Conservation (phyloP, 331 rosid species). For the Quercus lobata region DNA sequence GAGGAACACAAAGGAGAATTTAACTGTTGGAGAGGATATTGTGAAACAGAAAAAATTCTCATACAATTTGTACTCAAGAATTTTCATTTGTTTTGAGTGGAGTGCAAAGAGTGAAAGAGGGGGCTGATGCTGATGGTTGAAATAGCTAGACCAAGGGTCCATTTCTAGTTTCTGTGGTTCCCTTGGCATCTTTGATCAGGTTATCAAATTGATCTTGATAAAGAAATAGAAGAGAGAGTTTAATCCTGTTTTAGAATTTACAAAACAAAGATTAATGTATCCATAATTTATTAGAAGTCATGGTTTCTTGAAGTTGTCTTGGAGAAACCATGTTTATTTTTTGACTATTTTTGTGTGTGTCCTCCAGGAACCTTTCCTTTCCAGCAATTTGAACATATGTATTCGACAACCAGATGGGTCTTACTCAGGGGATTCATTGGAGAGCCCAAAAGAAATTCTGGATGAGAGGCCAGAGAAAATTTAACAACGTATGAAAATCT, state of each 20-base stretch:
- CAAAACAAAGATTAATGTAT: not conserved
- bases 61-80: not conserved
- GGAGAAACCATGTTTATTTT: not conserved
- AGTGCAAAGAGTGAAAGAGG: not conserved
- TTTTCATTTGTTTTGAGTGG: not conserved
- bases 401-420: constrained; percentile 98
- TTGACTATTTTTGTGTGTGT: constrained; percentile 27
- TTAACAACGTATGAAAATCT: constrained; percentile 32
- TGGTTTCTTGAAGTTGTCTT: not conserved
- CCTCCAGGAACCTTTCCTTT: constrained; percentile 69
- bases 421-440: constrained; percentile 72
- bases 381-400: constrained; percentile 90
- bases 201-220: not conserved
- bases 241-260: not conserved
- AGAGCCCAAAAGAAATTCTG: constrained; percentile 81
- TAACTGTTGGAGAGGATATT: too few species aligned
- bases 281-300: not conserved
- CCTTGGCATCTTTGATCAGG: not conserved
- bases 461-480: constrained; percentile 50
- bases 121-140: not conserved
- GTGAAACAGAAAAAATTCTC: not conserved
- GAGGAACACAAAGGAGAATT: not conserved
- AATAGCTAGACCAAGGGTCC: not conserved
- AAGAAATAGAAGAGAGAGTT: not conserved
- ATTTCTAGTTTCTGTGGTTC: not conserved